A percentile compares a stretch with the other conserved stretches of the same genome.
Evolutionary conservation across 2,329 filamentous ascomycete genomes (phyloP).

Genomic region (Colletotrichum karsti): DNA sequence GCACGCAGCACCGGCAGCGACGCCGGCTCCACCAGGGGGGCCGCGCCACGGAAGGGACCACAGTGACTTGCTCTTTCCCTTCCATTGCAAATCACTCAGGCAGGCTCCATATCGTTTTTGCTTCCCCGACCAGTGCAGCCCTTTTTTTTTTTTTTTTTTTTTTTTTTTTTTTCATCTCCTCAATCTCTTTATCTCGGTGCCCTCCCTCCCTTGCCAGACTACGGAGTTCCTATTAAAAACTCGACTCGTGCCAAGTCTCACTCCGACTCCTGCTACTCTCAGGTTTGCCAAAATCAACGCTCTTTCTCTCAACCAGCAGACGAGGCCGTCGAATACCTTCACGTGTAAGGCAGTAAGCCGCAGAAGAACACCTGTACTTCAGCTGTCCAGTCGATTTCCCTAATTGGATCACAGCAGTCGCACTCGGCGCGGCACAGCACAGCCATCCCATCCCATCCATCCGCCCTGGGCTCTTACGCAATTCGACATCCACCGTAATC

Average conservation of each 20-base stretch:
- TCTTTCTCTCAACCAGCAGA: not conserved
- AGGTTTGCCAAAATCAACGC: not conserved
- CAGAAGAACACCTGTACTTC: not conserved
- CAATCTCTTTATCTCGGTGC: not conserved
- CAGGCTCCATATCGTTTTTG: not conserved
- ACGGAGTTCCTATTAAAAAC: slow-evolving; percentile 9
- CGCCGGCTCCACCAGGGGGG: not conserved
- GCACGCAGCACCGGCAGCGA: not conserved
- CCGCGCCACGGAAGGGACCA: not conserved
- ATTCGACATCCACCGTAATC: slow-evolving; percentile 6
- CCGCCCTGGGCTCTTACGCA: not conserved
- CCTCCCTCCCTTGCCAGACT: not conserved
- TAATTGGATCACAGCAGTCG: not conserved
- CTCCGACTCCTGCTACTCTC: not conserved
- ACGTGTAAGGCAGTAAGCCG: not conserved
- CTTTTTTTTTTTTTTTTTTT: not conserved
- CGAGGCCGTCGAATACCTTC: not conserved
- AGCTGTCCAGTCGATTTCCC: not conserved
- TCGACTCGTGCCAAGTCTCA: slow-evolving; percentile 13
- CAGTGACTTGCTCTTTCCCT: not conserved
- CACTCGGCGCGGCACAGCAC: slow-evolving; percentile 1
- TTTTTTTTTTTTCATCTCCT: not conserved
- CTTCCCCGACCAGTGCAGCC: not conserved
- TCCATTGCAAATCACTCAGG: not conserved
- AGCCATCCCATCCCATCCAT: slow-evolving; percentile 2